Conservation (phyloP, 2,329 filamentous ascomycete genomes). For the Diplodia seriata region DNA sequence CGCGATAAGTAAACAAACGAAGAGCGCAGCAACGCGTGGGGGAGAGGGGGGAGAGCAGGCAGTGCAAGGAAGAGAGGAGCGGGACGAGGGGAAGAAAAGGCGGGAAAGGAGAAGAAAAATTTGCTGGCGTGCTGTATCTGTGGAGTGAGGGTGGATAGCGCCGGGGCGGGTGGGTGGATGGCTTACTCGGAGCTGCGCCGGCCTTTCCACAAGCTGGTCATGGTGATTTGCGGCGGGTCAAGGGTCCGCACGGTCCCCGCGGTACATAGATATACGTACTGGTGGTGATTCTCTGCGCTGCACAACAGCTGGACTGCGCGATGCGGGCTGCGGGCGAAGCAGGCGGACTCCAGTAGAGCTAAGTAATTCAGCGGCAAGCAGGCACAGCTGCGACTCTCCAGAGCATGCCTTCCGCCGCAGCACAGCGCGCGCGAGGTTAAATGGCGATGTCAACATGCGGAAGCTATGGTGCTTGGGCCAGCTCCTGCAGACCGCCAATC, state of each 20-base stretch:
- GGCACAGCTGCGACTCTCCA: constrained; percentile 12
- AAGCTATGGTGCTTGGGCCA: constrained; percentile 22
- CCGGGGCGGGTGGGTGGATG: constrained; percentile 33
- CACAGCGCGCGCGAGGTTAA: constrained; percentile 2
- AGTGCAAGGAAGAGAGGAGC: background rate
- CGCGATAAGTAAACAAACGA: constrained; percentile 14
- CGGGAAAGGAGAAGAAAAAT: constrained; percentile 33
- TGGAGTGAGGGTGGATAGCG: constrained; percentile 33
- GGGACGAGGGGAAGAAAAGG: constrained; percentile 30
- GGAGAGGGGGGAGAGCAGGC: background rate
- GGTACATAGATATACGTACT: constrained; percentile 22
- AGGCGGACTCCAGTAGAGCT: background rate
- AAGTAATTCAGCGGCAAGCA: constrained; percentile 19
- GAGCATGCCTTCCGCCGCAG: background rate
- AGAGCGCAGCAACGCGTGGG: constrained; percentile 24
- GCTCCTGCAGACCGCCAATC: constrained; percentile 19
- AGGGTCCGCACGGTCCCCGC: constrained; percentile 22
- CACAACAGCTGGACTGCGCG: constrained; percentile 13
- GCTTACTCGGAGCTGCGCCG: constrained; percentile 51
- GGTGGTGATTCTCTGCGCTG: constrained; percentile 23
- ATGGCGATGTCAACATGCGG: constrained; percentile 23
- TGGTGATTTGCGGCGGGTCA: constrained; percentile 36
- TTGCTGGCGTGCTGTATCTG: constrained; percentile 34
- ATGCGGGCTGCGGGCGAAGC: background rate
- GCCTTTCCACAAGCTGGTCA: constrained; percentile 50